phyloP scores from a whole-genome alignment of 805 yeast species.

The Kregervanrija fluxuum region DNA sequence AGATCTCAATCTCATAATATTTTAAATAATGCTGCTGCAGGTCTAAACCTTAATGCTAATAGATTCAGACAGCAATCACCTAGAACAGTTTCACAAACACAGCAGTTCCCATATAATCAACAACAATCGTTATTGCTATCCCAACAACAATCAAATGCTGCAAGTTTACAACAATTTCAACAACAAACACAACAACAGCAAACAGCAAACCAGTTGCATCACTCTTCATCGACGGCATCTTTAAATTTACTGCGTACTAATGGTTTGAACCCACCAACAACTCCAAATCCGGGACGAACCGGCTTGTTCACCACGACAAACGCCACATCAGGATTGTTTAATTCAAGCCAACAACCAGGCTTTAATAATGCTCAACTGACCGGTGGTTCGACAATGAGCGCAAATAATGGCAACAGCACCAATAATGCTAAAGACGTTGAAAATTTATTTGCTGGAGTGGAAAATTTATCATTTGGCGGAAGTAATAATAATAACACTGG shows the following conservation, averaged over 20 bases:
- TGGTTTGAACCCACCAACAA: conserved; percentile 18
- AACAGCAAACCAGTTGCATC: conserved; percentile 16
- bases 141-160: conserved; percentile 12
- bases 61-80: conserved; percentile 32
- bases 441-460: conserved; percentile 24
- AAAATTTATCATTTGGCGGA: conserved; percentile 19
- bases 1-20: conserved; percentile 29
- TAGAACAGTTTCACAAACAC: conserved; percentile 18
- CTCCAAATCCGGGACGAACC: conserved; percentile 12
- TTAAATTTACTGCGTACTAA: conserved; percentile 22
- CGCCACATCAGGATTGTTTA: neutral
- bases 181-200: conserved; percentile 13
- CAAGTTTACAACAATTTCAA: conserved; percentile 13
- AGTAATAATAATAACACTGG: neutral
- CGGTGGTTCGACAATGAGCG: conserved; percentile 19
- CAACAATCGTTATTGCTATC: conserved; percentile 11
- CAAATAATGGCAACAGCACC: neutral
- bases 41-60: conserved; percentile 21
- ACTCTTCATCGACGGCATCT: conserved; percentile 26
- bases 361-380: conserved; percentile 22
- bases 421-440: conserved; percentile 14
- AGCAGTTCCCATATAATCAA: conserved; percentile 3
- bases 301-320: conserved; percentile 1
- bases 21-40: conserved; percentile 18
- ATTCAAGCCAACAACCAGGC: conserved; percentile 8